Evolutionary conservation across 768 basidiomycete species (phyloP).

Genomic region (Boletus eberwhitei): DNA sequence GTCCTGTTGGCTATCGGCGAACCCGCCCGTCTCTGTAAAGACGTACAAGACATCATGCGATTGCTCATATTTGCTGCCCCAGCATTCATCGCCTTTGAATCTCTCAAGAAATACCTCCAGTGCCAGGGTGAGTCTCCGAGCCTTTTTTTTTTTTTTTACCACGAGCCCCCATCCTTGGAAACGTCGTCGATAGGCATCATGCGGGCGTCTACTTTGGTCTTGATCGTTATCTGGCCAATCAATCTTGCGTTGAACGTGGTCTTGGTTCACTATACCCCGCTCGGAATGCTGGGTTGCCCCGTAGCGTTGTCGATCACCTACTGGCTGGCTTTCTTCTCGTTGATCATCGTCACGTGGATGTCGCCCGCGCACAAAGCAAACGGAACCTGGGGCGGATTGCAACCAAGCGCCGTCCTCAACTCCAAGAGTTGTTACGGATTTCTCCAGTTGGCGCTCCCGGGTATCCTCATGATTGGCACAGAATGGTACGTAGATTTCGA

Average conservation of each 20-base stretch:
- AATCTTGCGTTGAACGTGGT: slow-evolving; percentile 58
- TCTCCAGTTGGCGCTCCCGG: slow-evolving; percentile 67
- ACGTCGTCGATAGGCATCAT: slow-evolving; percentile 55
- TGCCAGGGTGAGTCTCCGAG: slow-evolving; percentile 55
- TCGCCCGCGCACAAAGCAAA: slow-evolving; percentile 55
- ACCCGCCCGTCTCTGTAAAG: slow-evolving; percentile 48
- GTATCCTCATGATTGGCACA: slow-evolving; percentile 75
- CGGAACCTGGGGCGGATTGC: slow-evolving; percentile 62
- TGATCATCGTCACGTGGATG: slow-evolving; percentile 46
- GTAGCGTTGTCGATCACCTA: slow-evolving; percentile 66
- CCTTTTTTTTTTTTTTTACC: background rate
- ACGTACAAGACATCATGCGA: slow-evolving; percentile 65
- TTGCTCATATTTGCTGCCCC: slow-evolving; percentile 64
- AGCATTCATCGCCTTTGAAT: slow-evolving; percentile 73
- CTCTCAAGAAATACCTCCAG: slow-evolving; percentile 75
- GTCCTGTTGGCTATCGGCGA: slow-evolving; percentile 64
- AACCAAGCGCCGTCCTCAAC: slow-evolving; percentile 44
- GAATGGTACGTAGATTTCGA: slow-evolving; percentile 54
- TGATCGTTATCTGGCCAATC: slow-evolving; percentile 61
- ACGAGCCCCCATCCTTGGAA: background rate
- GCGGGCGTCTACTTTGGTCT: slow-evolving; percentile 63
- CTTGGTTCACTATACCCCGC: slow-evolving; percentile 60
- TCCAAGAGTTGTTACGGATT: slow-evolving; percentile 50
- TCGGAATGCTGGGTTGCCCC: slow-evolving; percentile 66
- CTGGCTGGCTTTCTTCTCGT: slow-evolving; percentile 60